phyloP scores from a whole-genome alignment of 805 yeast species.

The Nematodospora valgi region DNA sequence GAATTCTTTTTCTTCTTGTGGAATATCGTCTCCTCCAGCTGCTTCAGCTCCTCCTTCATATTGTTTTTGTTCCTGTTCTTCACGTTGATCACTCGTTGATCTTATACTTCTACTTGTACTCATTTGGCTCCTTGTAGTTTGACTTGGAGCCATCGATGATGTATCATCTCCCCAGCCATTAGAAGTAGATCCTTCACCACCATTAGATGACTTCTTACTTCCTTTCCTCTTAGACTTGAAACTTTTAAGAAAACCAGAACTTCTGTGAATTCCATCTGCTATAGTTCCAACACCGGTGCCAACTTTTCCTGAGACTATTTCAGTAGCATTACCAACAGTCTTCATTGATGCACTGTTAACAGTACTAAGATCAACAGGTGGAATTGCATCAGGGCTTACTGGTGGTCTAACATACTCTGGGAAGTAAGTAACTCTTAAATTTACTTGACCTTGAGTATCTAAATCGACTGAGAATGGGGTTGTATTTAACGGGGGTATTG shows the following conservation, averaged over 20 bases:
- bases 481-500: conserved; percentile 43
- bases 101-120: not conserved
- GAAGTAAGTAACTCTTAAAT: conserved; percentile 49
- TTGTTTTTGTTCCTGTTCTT: conserved; percentile 1
- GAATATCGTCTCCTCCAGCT: conserved; percentile 1
- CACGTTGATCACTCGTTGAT: not conserved
- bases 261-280: conserved; percentile 4
- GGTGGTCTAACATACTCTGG: conserved; percentile 71
- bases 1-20: conserved; percentile 9
- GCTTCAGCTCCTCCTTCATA: not conserved
- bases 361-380: conserved; percentile 38
- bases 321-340: conserved; percentile 41
- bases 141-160: conserved; percentile 1
- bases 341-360: conserved; percentile 47
- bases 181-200: not conserved
- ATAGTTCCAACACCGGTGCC: conserved; percentile 7
- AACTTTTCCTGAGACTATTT: conserved; percentile 18
- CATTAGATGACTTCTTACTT: not conserved
- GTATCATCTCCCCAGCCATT: conserved; percentile 1
- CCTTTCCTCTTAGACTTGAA: conserved; percentile 5
- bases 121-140: not conserved
- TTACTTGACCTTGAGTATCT: conserved; percentile 64
- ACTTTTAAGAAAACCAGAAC: conserved; percentile 7
- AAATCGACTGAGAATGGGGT: conserved; percentile 48
- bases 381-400: conserved; percentile 29